Evolutionary conservation across 805 yeast genomes (phyloP).

Genomic region (Candida montana): DNA sequence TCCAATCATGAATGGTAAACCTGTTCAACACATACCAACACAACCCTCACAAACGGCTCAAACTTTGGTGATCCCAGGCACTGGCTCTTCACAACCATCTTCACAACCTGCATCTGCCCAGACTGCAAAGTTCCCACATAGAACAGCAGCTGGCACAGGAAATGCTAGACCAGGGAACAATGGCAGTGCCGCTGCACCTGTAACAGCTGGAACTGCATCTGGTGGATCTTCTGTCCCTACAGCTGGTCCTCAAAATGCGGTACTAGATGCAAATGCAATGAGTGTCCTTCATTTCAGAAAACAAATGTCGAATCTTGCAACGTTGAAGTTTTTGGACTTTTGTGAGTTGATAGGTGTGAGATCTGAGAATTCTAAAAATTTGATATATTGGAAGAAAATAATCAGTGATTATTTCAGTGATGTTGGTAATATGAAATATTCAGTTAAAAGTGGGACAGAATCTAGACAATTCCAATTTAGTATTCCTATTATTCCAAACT

Average conservation of each 20-base stretch:
- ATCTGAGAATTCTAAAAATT: constrained; percentile 37
- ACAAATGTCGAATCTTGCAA: constrained; percentile 44
- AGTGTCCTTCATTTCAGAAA: constrained; percentile 28
- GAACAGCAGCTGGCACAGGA: background rate
- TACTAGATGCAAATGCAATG: constrained; percentile 7
- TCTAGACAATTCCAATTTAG: constrained; percentile 59
- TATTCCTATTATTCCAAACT: constrained; percentile 58
- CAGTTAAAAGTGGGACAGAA: constrained; percentile 41
- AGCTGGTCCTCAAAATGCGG: no score
- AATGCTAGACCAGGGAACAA: background rate
- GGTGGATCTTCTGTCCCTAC: no score
- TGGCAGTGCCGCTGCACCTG: background rate
- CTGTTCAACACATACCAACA: background rate
- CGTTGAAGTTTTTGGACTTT: constrained; percentile 44
- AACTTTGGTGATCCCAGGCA: background rate
- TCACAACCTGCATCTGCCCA: background rate
- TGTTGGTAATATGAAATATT: constrained; percentile 41
- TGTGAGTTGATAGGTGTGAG: constrained; percentile 41
- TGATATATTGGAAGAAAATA: constrained; percentile 46
- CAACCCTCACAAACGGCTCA: constrained; percentile 4
- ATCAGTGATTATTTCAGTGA: constrained; percentile 49
- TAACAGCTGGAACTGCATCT: background rate
- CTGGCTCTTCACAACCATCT: background rate
- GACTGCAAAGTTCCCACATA: background rate
- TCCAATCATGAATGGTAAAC: constrained; percentile 12